Base-by-base conservation (phyloP, 1,284 basidiomycete genomes). In the Trametes pubescens region DNA sequence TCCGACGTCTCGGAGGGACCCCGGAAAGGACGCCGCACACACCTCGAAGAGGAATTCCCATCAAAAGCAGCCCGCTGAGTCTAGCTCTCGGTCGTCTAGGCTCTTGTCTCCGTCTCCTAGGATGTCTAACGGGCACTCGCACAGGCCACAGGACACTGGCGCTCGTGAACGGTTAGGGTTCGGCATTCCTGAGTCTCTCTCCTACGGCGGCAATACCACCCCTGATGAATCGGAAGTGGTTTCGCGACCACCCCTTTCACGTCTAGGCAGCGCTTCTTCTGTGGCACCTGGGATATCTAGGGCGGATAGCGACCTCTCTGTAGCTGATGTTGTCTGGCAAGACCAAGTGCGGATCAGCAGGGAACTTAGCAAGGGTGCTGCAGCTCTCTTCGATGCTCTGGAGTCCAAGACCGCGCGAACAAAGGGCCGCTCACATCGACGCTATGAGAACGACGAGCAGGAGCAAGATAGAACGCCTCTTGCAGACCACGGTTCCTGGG, bases 381-480 rank as follows among this genome's bases (percentile, higher is more conserved):
- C 86, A 64, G 84, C 80, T 37, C 73, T 89, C 18, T 83, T 90
- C 65, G 79, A 78, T 61, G 78, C 78, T 35, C 65, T 86, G 43
- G 77, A 62, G 62, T 67, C 62, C 44, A 69, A 55, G 34, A 65
- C 47, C 35, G 49, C 24, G 10, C 54, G 46, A 38, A 55, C 56
- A 29, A 40, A 26, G 11, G 8, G 43, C 37, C 46, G 44, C 7
- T 16, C 13, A 22, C 26, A 35, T 32, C 40, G 34, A 32, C 26
- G 35, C 7, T 13, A 32, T 14, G 26, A 24, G 8, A 18, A 21
- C 14, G 43, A 46, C 2, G 13, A 21, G 5, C 22, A 18, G n/a
- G 56, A 51, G 13, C 58, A 61, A 43, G 63, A 63, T 4, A 44
- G 32, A 40, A 69, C 65, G 4, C 65, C 68, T 32, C 43, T 59